phyloP scores from a whole-genome alignment of 495 filamentous ascomycete species.

The Hypoxylon intermedium region DNA sequence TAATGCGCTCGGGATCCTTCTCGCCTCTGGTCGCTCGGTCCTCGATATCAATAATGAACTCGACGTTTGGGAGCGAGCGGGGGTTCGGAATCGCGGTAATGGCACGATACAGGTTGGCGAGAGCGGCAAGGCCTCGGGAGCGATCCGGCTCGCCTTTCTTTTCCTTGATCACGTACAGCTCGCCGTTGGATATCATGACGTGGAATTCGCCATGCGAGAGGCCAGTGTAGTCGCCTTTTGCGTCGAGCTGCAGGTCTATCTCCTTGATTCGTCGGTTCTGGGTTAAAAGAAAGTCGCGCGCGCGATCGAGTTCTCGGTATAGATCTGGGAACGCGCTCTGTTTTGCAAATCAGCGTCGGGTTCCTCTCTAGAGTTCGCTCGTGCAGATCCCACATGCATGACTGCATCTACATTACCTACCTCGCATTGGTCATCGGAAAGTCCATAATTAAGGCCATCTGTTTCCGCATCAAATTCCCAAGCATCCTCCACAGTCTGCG shows the following conservation, averaged over 20 bases:
- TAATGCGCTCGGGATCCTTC: slow-evolving; percentile 43
- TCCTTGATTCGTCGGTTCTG: slow-evolving; percentile 25
- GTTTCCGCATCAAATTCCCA: slow-evolving; percentile 26
- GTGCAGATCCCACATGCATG: too few species aligned
- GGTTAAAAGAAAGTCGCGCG: slow-evolving; percentile 26
- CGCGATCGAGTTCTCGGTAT: slow-evolving; percentile 34
- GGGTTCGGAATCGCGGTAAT: slow-evolving; percentile 52
- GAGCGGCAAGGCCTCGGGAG: slow-evolving; percentile 29
- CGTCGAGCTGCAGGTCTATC: slow-evolving; percentile 17
- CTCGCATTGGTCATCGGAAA: slow-evolving; percentile 29
- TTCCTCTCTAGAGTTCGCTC: too few species aligned
- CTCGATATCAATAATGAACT: slow-evolving; percentile 66
- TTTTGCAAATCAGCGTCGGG: slow-evolving; percentile 3
- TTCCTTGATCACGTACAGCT: slow-evolving; percentile 29
- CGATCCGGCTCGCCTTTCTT: slow-evolving; percentile 34
- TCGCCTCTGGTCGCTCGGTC: slow-evolving; percentile 51
- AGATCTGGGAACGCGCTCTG: slow-evolving; percentile 29
- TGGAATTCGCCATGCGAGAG: slow-evolving; percentile 30
- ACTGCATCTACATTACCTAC: slow-evolving; percentile 3
- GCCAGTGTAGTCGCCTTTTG: slow-evolving; percentile 23
- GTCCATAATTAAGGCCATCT: slow-evolving; percentile 30
- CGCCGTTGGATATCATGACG: slow-evolving; percentile 31
- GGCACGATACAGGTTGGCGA: slow-evolving; percentile 46
- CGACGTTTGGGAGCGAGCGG: slow-evolving; percentile 60
- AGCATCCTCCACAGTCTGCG: not conserved